Evolutionary conservation across 2,329 filamentous ascomycete species (phyloP).

Genomic region (Stemphylium beticola): DNA sequence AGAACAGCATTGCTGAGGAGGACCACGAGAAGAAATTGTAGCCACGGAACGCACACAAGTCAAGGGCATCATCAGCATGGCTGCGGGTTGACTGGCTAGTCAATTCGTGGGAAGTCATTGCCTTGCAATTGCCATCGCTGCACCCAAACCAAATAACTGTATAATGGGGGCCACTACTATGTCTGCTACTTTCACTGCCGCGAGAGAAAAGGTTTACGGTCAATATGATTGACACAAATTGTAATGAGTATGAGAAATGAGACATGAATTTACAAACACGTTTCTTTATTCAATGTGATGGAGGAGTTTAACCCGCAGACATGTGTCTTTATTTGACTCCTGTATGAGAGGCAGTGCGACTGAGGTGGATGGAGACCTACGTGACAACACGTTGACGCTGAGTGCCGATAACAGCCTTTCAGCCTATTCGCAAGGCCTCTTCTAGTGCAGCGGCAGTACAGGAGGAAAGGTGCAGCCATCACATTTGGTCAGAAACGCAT

Average conservation of each 20-base stretch:
- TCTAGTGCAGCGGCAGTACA: too few species aligned
- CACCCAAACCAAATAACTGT: constrained; percentile 26
- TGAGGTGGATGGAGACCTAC: too few species aligned
- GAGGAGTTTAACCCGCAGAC: background rate
- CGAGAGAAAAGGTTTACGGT: constrained; percentile 23
- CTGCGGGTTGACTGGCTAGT: constrained; percentile 31
- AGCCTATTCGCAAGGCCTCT: too few species aligned
- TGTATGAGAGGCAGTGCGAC: too few species aligned
- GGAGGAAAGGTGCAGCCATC: too few species aligned
- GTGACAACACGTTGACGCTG: too few species aligned
- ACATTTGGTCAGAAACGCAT: too few species aligned
- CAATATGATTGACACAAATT: constrained; percentile 19
- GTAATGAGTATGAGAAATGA: constrained; percentile 27
- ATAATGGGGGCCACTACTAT: constrained; percentile 22
- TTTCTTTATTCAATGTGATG: background rate
- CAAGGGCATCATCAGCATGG: constrained; percentile 12
- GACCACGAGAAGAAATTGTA: constrained; percentile 56
- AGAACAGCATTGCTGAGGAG: constrained; percentile 64
- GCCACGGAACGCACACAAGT: constrained; percentile 6
- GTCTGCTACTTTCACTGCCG: constrained; percentile 11
- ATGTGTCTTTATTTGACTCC: background rate
- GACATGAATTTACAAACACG: constrained; percentile 8
- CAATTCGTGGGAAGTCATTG: constrained; percentile 30
- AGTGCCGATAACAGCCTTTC: too few species aligned
- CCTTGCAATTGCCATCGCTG: constrained; percentile 17